Percentiles rank a stretch among this genome's conserved stretches.
These are phyloP conservation scores for Debaryomyces sp. DNA, from an alignment of 1,139 yeast genomes.

Conservation along the genomic window DNA sequence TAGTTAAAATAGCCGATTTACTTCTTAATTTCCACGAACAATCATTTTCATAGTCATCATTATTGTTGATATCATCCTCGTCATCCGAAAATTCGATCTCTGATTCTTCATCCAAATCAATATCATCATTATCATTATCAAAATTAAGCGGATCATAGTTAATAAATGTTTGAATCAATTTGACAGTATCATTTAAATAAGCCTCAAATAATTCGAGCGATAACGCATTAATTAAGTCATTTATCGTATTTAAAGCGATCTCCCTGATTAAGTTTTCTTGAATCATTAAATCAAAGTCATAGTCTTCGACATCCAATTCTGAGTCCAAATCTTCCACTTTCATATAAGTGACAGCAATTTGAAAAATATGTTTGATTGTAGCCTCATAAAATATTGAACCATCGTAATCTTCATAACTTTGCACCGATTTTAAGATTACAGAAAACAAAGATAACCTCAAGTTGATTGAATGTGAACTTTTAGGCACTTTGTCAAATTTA, in stretches of 20 bases:
- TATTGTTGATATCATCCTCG: slow-evolving; percentile 35
- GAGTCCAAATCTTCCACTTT: slow-evolving; percentile 31
- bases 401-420: slow-evolving; percentile 21
- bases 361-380: slow-evolving; percentile 20
- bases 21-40: slow-evolving; percentile 73
- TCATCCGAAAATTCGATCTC: slow-evolving; percentile 45
- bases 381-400: slow-evolving; percentile 2
- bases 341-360: slow-evolving; percentile 26
- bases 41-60: slow-evolving; percentile 47
- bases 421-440: slow-evolving; percentile 10
- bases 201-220: slow-evolving; percentile 19
- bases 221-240: slow-evolving; percentile 26
- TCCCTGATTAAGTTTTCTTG: slow-evolving; percentile 45
- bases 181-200: slow-evolving; percentile 31
- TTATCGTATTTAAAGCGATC: slow-evolving; percentile 48
- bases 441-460: slow-evolving; percentile 14
- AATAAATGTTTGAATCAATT: slow-evolving; percentile 43
- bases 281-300: slow-evolving; percentile 42
- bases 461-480: not conserved
- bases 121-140: slow-evolving; percentile 36
- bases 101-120: slow-evolving; percentile 47
- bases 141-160: slow-evolving; percentile 58
- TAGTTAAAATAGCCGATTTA: slow-evolving; percentile 50
- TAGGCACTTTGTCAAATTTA: slow-evolving; percentile 4
- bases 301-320: slow-evolving; percentile 46